phyloP scores from a whole-genome alignment of 768 basidiomycete genomes.

The Trametes cubensis region DNA sequence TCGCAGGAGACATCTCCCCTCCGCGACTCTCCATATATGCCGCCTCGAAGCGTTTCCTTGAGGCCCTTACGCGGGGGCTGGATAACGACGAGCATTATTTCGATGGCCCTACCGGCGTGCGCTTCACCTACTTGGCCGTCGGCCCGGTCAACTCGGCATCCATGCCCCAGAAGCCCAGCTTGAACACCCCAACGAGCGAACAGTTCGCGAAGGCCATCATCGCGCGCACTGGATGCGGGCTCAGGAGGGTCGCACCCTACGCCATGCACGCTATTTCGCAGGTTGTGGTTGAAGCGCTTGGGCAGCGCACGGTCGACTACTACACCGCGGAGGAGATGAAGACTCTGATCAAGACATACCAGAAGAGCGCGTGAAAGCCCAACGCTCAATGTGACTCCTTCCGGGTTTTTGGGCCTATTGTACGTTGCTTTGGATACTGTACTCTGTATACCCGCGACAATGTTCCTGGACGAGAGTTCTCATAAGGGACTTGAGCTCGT shows the following conservation, averaged over 20 bases:
- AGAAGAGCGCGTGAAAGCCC: constrained; percentile 5
- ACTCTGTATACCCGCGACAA: background rate
- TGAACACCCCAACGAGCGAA: constrained; percentile 24
- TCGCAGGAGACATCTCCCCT: constrained; percentile 23
- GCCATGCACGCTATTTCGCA: constrained; percentile 26
- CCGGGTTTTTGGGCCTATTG: background rate
- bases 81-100: constrained; percentile 31
- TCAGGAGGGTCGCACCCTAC: constrained; percentile 25
- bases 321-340: constrained; percentile 18
- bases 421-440: background rate
- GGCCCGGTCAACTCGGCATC: constrained; percentile 27
- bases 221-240: constrained; percentile 28
- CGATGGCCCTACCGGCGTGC: constrained; percentile 25
- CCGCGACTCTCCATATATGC: constrained; percentile 31
- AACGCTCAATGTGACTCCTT: background rate
- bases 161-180: constrained; percentile 7
- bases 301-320: constrained; percentile 18
- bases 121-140: constrained; percentile 29
- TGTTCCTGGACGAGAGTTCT: background rate
- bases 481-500: too few relatives aligned
- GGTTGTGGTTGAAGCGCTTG: constrained; percentile 5
- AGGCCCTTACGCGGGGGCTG: constrained; percentile 26
- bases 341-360: background rate
- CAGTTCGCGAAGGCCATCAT: constrained; percentile 28
- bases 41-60: constrained; percentile 32